A percentile compares a stretch with the other conserved stretches of the same genome.
These are phyloP conservation scores for Neofusicoccum kwambonambiense DNA, from an alignment of 2,329 filamentous ascomycete genomes.

Conservation along the genomic window DNA sequence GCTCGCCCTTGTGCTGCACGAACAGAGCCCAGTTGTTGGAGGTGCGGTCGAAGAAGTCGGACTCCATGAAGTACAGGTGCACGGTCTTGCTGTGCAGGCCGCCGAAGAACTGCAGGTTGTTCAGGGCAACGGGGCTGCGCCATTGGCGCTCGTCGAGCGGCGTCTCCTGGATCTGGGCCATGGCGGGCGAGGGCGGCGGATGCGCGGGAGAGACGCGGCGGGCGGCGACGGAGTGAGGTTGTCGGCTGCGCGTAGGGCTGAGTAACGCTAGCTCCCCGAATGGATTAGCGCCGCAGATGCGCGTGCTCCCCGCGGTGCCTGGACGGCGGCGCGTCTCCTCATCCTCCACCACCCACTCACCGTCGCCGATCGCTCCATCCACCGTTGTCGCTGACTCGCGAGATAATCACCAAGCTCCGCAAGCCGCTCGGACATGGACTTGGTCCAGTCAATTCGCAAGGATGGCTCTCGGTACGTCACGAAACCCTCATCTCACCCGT, in stretches of 20 bases:
- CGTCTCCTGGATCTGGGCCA: slow-evolving; percentile 30
- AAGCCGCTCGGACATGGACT: slow-evolving; percentile 66
- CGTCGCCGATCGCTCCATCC: slow-evolving; percentile 12
- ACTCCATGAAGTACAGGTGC: slow-evolving; percentile 61
- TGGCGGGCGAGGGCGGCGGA: slow-evolving; percentile 4
- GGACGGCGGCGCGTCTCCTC: not conserved
- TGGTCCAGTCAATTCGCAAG: slow-evolving; percentile 89
- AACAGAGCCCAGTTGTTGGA: slow-evolving; percentile 59
- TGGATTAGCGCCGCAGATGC: not conserved
- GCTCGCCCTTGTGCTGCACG: slow-evolving; percentile 48
- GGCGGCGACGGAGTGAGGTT: slow-evolving; percentile 18
- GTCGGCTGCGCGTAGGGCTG: slow-evolving; percentile 10
- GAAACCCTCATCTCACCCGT: not conserved
- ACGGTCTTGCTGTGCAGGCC: slow-evolving; percentile 37
- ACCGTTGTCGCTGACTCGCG: slow-evolving; percentile 7
- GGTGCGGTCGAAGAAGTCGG: slow-evolving; percentile 61
- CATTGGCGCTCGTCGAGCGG: slow-evolving; percentile 35
- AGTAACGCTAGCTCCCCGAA: not conserved
- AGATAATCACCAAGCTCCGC: not conserved
- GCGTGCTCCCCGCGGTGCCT: not conserved
- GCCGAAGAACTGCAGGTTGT: slow-evolving; percentile 22
- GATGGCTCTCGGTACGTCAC: slow-evolving; percentile 66
- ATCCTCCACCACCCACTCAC: slow-evolving; percentile 13
- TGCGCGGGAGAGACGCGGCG: not conserved
- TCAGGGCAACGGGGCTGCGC: slow-evolving; percentile 26